phyloP scores from a whole-genome alignment of 805 yeast genomes.

The Candida wancherniae region DNA sequence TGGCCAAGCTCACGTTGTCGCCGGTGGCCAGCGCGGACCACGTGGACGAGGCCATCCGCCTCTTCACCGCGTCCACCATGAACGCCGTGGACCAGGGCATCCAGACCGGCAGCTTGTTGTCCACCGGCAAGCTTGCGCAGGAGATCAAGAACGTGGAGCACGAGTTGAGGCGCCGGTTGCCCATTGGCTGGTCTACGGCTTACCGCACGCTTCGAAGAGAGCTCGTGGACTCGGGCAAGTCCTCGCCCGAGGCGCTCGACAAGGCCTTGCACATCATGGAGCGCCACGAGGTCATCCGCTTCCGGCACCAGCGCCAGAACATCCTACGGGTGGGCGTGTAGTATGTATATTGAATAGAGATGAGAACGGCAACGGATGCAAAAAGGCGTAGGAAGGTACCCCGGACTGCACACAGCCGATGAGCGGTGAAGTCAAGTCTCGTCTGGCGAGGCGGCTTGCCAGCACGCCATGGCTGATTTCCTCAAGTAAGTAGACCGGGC shows the following conservation, averaged over 20 bases:
- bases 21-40: conserved; percentile 85
- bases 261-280: conserved; percentile 78
- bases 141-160: conserved; percentile 79
- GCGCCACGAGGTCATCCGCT: conserved; percentile 79
- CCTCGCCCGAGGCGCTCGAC: conserved; percentile 69
- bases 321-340: conserved; percentile 16
- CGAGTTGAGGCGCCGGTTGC: conserved; percentile 83
- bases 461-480: conserved; percentile 1
- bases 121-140: conserved; percentile 55
- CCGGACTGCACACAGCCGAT: background rate
- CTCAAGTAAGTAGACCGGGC: conserved; percentile 3
- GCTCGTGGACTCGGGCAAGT: conserved; percentile 63
- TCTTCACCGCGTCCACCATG: conserved; percentile 96
- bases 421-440: background rate
- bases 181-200: conserved; percentile 94
- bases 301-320: conserved; percentile 61
- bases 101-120: conserved; percentile 36
- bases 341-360: too few species aligned
- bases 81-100: conserved; percentile 79
- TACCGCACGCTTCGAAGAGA: conserved; percentile 79
- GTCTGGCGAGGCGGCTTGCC: too few species aligned
- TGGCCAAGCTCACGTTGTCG: conserved; percentile 79
- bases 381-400: too few species aligned
- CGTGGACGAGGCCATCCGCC: conserved; percentile 91
- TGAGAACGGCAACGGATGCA: too few species aligned